These are phyloP conservation scores for Starmerella cellae DNA, from an alignment of 805 yeast genomes.

Conservation along the genomic window DNA sequence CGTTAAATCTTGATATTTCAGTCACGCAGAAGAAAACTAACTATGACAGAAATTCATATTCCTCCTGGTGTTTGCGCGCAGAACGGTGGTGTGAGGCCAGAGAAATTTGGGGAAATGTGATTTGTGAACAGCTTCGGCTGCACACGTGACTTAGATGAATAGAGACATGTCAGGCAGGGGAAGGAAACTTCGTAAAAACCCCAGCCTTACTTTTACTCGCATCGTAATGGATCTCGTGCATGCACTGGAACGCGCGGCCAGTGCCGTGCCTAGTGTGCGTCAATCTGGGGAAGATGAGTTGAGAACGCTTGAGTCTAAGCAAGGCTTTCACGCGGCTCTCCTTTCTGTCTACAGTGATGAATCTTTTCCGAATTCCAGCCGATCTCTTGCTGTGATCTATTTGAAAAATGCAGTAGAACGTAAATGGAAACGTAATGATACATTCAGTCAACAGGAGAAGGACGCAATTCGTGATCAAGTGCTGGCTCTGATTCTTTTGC, in stretches of 20 bases:
- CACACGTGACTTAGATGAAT: no score
- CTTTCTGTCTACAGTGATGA: slow-evolving; percentile 20
- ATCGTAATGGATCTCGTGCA: slow-evolving; percentile 13
- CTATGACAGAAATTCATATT: no score
- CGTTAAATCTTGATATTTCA: no score
- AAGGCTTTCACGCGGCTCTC: slow-evolving; percentile 15
- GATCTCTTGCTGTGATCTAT: slow-evolving; percentile 82
- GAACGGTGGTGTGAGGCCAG: no score
- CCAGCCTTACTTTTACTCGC: background rate
- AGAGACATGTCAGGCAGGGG: no score
- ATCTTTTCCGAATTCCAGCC: slow-evolving; percentile 27
- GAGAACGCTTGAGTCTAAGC: slow-evolving; percentile 1
- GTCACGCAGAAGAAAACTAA: no score
- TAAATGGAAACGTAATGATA: slow-evolving; percentile 65
- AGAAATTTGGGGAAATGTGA: no score
- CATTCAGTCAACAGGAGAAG: slow-evolving; percentile 55
- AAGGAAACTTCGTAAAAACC: no score
- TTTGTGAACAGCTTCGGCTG: no score
- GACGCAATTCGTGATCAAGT: slow-evolving; percentile 29
- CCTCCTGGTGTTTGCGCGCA: no score
- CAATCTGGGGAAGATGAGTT: slow-evolving; percentile 17
- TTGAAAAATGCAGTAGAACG: slow-evolving; percentile 79
- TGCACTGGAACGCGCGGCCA: slow-evolving; percentile 18
- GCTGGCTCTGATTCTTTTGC: slow-evolving; percentile 28
- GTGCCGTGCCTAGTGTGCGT: slow-evolving; percentile 13